Evolutionary conservation across 2,329 filamentous ascomycete species (phyloP), one percentile per base, ranked within the genome.

Genomic region (Penicillium sp.): DNA sequence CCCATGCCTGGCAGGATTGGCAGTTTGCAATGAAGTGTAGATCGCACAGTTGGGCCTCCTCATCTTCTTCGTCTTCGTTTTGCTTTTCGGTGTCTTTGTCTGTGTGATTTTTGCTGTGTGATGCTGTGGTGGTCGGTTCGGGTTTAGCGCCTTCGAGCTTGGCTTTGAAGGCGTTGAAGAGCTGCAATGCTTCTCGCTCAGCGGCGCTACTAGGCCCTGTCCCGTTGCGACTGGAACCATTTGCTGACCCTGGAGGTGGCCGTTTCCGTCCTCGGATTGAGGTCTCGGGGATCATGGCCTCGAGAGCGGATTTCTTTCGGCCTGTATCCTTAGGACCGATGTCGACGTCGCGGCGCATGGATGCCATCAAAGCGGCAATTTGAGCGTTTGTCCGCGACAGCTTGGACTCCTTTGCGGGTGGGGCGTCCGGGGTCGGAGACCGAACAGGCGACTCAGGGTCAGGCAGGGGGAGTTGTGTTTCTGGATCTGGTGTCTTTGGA

Each of bases 21-120:
- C 94, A 99, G 66, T 95, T 90, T 46, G 89, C 89, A 60, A 99
- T 95, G 73, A 97, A 99, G 72, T 99, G 94, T 35, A 99, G 77
- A 71, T 97, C 94, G 69, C 94, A 99, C 4, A 95, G 80, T 47
- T 82, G 82, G 3, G 85, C 87, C 70, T 95, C 90, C 37, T 88
- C 87, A 17, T 82, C 80, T 8, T 73, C 67, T 8, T 72, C 66
- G 10, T 66, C 61, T 46, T 57, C 57, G 17, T 66, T 56, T 12
- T 61, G 44, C 30, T 45, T 28, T 51, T 55, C 50, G 31, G 55
- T 43, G 25, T 61, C 45, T 48, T 62, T 55, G 16, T 59, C 51
- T 10, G 60, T 40, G 41, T 45, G 44, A 7, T 40, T 33, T 28
- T 55, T 60, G 36, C 45, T 49, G 26, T 53, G 42, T 38, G 61